phyloP scores from a whole-genome alignment of 352 stramenopile genomes.

The Phytopythium boreale region DNA sequence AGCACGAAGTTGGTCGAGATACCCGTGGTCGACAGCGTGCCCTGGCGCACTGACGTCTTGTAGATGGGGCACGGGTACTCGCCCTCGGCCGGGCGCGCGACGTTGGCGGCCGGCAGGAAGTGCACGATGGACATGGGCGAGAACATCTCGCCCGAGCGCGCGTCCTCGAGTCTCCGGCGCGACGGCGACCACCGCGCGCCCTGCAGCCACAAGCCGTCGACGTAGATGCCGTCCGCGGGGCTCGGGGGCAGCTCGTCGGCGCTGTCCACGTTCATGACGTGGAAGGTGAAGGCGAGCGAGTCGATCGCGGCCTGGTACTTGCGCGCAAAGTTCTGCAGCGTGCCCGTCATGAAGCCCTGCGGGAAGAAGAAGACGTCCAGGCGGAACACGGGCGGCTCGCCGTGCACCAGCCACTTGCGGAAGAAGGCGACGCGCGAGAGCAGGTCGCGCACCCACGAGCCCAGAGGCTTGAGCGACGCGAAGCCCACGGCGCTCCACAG shows the following conservation, averaged over 20 bases:
- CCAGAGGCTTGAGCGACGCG: slow-evolving; percentile 91
- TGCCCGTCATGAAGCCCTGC: slow-evolving; percentile 95
- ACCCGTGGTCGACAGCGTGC: slow-evolving; percentile 89
- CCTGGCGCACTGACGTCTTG: slow-evolving; percentile 92
- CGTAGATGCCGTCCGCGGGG: slow-evolving; percentile 90
- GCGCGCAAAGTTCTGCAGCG: slow-evolving; percentile 92
- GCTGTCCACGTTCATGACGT: slow-evolving; percentile 65
- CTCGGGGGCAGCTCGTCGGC: slow-evolving; percentile 49
- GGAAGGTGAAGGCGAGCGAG: slow-evolving; percentile 91
- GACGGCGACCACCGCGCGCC: slow-evolving; percentile 88
- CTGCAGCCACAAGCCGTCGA: slow-evolving; percentile 88
- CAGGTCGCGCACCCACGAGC: slow-evolving; percentile 91
- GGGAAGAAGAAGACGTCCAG: slow-evolving; percentile 96
- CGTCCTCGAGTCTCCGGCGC: slow-evolving; percentile 67
- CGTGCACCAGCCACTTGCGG: slow-evolving; percentile 85
- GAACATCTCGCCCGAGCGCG: slow-evolving; percentile 92
- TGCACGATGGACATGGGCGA: slow-evolving; percentile 87
- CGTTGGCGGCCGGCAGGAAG: slow-evolving; percentile 85
- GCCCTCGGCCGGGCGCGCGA: slow-evolving; percentile 37
- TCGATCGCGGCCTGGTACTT: slow-evolving; percentile 96
- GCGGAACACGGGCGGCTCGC: slow-evolving; percentile 89
- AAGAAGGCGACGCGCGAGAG: slow-evolving; percentile 91
- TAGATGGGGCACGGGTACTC: slow-evolving; percentile 93
- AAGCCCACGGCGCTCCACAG: slow-evolving; percentile 91
- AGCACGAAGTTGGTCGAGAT: slow-evolving; percentile 95